These are phyloP conservation scores for Cairneyella variabilis DNA, from an alignment of 495 filamentous ascomycete genomes.

Conservation along the genomic window DNA sequence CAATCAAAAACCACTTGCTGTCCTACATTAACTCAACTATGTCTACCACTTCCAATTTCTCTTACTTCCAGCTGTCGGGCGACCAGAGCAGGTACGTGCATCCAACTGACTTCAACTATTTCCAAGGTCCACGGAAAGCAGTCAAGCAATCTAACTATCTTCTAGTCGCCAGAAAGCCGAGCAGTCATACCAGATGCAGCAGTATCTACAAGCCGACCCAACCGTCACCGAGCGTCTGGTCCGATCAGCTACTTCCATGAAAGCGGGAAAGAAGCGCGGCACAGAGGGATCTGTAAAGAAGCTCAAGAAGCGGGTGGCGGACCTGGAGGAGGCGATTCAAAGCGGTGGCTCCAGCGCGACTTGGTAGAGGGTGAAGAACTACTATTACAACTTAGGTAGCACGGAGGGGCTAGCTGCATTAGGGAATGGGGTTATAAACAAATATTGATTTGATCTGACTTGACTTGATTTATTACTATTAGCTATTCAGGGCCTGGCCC, in stretches of 20 bases:
- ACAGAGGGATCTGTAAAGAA: neutral
- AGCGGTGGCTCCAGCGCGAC: neutral
- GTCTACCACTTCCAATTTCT: neutral
- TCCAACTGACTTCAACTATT: neutral
- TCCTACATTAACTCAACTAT: neutral
- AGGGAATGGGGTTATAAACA: neutral
- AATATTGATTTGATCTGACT: neutral
- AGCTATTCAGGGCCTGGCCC: neutral
- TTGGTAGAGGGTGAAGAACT: neutral
- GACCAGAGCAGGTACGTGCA: slow-evolving; percentile 2
- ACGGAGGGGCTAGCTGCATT: neutral
- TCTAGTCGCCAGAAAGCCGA: neutral
- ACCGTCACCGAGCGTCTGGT: neutral
- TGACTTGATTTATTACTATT: neutral
- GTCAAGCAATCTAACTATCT: neutral
- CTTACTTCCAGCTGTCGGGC: slow-evolving; percentile 2
- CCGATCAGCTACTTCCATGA: neutral
- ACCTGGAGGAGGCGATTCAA: slow-evolving; percentile 3
- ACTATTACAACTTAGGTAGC: neutral
- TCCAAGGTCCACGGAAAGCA: neutral
- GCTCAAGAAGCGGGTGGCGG: neutral
- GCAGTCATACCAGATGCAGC: slow-evolving; percentile 2
- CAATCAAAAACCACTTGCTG: neutral
- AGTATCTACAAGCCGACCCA: neutral
- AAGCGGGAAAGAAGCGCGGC: neutral